Conservation (phyloP, 176 grass and related monocot genomes). For the Triticum turgidum region DNA sequence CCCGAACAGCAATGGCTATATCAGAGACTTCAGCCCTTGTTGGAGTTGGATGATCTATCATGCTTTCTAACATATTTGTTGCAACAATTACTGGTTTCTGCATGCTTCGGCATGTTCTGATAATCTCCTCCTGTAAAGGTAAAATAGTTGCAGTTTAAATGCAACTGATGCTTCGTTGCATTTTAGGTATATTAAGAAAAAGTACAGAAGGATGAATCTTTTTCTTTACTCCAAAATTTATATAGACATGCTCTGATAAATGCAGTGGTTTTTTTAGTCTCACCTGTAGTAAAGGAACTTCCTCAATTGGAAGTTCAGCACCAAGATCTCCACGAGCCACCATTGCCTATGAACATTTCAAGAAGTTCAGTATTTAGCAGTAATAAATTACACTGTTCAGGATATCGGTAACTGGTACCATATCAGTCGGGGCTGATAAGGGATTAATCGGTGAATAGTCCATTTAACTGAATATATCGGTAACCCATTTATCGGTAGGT, state of each 20-base stretch:
- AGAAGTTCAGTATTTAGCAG: conserved; percentile 37
- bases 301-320: conserved; percentile 97
- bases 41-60: conserved; percentile 97
- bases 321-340: conserved; percentile 96
- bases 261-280: not conserved
- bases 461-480: too few species aligned
- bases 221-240: not conserved
- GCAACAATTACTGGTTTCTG: conserved; percentile 95
- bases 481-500: too few species aligned
- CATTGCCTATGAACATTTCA: conserved; percentile 79
- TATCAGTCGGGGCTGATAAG: too few species aligned
- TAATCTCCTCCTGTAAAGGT: conserved; percentile 74
- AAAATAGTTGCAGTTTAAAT: conserved; percentile 1
- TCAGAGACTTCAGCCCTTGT: conserved; percentile 97
- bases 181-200: not conserved
- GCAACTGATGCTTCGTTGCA: not conserved
- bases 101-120: conserved; percentile 78
- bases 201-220: not conserved
- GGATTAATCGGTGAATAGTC: too few species aligned
- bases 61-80: conserved; percentile 99
- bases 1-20: conserved; percentile 90
- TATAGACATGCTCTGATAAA: not conserved
- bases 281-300: conserved; percentile 95
- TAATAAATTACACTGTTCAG: not conserved
- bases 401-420: too few species aligned